These are phyloP conservation scores for Collybiopsis luxurians DNA, from an alignment of 768 basidiomycete genomes.

Conservation along the genomic window DNA sequence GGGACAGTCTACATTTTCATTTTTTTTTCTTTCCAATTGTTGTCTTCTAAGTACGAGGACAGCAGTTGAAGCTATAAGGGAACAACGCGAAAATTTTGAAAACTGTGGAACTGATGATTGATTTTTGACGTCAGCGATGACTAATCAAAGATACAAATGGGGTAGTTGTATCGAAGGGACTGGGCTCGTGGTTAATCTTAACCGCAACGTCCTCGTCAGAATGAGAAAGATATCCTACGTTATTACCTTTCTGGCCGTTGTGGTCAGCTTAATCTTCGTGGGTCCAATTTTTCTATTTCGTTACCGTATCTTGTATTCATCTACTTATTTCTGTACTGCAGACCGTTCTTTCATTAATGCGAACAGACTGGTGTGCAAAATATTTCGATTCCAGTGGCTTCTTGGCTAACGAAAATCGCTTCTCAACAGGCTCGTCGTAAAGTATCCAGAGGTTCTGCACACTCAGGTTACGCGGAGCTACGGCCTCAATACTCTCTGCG, in stretches of 20 bases:
- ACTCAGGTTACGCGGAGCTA: slow-evolving; percentile 51
- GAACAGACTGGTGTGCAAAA: slow-evolving; percentile 62
- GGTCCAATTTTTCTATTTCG: slow-evolving; percentile 19
- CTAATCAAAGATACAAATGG: no score
- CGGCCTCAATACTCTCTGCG: slow-evolving; percentile 59
- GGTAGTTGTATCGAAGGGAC: no score
- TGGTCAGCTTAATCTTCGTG: slow-evolving; percentile 50
- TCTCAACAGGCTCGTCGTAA: slow-evolving; percentile 41
- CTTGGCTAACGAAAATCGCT: not conserved
- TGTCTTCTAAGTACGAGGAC: no score
- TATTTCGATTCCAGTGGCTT: not conserved
- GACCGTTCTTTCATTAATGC: slow-evolving; percentile 55
- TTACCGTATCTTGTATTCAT: not conserved
- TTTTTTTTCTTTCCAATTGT: no score
- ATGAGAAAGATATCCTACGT: slow-evolving; percentile 72
- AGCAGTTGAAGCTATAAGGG: no score
- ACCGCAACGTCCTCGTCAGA: no score
- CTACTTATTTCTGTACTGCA: slow-evolving; percentile 20
- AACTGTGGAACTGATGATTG: no score
- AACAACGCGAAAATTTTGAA: no score
- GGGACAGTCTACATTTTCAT: no score
- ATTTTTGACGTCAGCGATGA: no score
- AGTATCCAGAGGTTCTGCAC: slow-evolving; percentile 40
- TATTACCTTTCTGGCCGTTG: slow-evolving; percentile 56
- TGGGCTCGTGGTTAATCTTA: no score